A percentile compares a stretch with the other conserved stretches of the same genome.
phyloP scores from a whole-genome alignment of 306 rosid genomes.

The Clitoria ternatea region DNA sequence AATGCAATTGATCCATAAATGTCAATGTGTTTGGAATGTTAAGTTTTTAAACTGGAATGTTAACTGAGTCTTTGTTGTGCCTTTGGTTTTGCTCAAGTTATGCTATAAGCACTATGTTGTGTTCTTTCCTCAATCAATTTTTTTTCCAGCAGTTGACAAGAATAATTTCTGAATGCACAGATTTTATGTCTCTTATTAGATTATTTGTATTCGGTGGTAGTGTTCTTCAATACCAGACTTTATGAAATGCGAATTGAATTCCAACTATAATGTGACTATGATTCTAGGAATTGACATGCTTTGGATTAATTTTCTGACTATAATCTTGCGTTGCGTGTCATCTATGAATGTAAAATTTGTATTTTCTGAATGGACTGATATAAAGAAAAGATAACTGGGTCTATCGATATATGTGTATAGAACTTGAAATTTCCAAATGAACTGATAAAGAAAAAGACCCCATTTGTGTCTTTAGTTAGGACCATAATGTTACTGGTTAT shows the following conservation, averaged over 20 bases:
- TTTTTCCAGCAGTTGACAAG: neutral
- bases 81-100: neutral
- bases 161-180: neutral
- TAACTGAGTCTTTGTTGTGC: conserved; percentile 23
- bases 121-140: neutral
- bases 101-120: neutral
- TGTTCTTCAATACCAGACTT: conserved; percentile 11
- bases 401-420: conserved; percentile 4
- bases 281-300: conserved; percentile 13
- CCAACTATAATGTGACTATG: neutral
- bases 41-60: conserved; percentile 1
- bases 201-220: too few species aligned
- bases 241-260: conserved; percentile 5
- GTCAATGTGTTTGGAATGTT: conserved; percentile 13
- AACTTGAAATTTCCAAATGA: conserved; percentile 6
- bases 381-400: neutral
- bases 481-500: conserved; percentile 11
- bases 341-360: neutral
- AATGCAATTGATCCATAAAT: neutral
- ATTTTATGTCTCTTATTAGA: conserved; percentile 9
- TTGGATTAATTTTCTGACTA: neutral
- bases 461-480: neutral
- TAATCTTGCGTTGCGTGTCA: conserved; percentile 15
- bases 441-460: conserved; percentile 17
- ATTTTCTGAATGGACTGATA: conserved; percentile 9